Evolutionary conservation across 2,329 filamentous ascomycete species (phyloP), one percentile per base, ranked within the genome.

Genomic region (Ilyonectria robusta): DNA sequence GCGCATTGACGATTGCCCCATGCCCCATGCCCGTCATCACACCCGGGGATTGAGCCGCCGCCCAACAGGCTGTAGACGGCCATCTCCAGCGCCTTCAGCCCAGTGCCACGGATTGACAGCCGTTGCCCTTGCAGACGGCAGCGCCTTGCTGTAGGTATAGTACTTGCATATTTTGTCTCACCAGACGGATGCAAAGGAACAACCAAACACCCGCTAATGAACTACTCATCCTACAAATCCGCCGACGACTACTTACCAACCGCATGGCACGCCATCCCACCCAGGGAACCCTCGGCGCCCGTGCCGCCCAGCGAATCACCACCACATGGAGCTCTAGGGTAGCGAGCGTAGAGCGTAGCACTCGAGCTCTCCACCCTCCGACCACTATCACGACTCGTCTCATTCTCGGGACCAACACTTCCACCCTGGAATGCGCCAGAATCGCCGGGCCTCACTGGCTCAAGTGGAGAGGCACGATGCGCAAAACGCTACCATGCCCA

Each of bases 1-100:
- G 56, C 66, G 66, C 62, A 62, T 66, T 68, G 66, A 68, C 66
- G 56, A 60, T 55, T 35, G 23, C 54, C 57, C 48, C 53, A 47
- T 51, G 40, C 15, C 40, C 47, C 37, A 53, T 59, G 40, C 42
- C 50, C 15, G 37, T 40, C 2, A n/a, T n/a, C 37, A 42, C 7
- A 42, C 1, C 40, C 40, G 15, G 40, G 40, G 40, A 42, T 9
- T n/a, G 37, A 40, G 37, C 37, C 40, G 17, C 7, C 17, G 2
- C 6, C 35, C 50, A 60, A 46, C 23, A 21, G 56, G 42, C 44
- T 42, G 50, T 57, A 53, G 42, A 53, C 47, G 23, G 56, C 55
- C 56, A 55, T 57, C 54, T 59, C 37, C 35, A 59, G 56, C 35
- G 15, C 35, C 37, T 31, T 21, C 33, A 50, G 51, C 31, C 57